These are phyloP conservation scores for Cyberlindnera amylophila DNA, from an alignment of 805 yeast species.

Conservation along the genomic window DNA sequence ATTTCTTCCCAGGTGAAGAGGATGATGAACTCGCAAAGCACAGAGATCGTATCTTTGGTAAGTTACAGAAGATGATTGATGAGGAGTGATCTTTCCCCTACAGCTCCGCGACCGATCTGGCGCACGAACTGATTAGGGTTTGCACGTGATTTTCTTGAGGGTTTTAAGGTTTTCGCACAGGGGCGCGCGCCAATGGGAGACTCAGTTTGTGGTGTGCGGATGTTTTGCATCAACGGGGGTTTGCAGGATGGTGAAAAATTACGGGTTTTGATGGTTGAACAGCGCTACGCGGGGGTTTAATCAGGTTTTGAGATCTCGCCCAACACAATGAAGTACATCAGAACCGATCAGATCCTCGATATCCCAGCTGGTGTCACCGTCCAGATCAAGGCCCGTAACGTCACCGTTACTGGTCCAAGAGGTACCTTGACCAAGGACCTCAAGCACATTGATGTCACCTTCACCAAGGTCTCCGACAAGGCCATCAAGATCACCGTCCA, in stretches of 20 bases:
- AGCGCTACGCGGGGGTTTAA: not conserved
- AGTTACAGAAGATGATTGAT: slow-evolving; percentile 51
- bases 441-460: slow-evolving; percentile 92
- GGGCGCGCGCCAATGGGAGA: too few species aligned
- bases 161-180: not conserved
- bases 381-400: slow-evolving; percentile 82
- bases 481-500: slow-evolving; percentile 87
- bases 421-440: slow-evolving; percentile 88
- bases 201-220: slow-evolving; percentile 8
- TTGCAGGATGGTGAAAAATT: slow-evolving; percentile 12
- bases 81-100: slow-evolving; percentile 25
- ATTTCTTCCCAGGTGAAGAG: slow-evolving; percentile 53
- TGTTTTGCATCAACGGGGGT: slow-evolving; percentile 13
- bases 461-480: slow-evolving; percentile 67
- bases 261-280: not conserved
- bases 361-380: slow-evolving; percentile 93
- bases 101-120: too few species aligned
- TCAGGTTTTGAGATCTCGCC: not conserved
- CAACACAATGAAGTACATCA: slow-evolving; percentile 69
- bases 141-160: not conserved
- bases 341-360: slow-evolving; percentile 77
- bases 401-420: slow-evolving; percentile 96
- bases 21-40: slow-evolving; percentile 61
- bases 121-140: slow-evolving; percentile 2
- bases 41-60: slow-evolving; percentile 58